phyloP scores from a whole-genome alignment of 495 filamentous ascomycete species.

The Trichoderma virens region DNA sequence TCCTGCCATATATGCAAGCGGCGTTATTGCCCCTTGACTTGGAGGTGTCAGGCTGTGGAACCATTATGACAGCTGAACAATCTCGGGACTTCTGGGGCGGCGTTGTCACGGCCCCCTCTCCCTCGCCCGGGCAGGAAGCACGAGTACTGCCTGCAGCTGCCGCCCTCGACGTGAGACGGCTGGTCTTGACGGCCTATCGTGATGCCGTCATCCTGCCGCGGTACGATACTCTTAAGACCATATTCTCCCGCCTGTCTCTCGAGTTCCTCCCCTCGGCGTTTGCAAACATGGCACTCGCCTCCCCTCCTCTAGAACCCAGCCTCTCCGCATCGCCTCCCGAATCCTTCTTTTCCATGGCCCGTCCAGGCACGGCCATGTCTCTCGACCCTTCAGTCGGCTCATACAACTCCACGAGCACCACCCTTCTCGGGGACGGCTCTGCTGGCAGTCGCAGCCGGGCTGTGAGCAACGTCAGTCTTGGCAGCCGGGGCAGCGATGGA shows the following conservation, averaged over 20 bases:
- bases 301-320: slow-evolving; percentile 29
- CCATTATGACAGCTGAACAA: slow-evolving; percentile 65
- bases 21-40: slow-evolving; percentile 91
- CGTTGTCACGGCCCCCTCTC: slow-evolving; percentile 25
- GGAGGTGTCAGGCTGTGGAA: slow-evolving; percentile 81
- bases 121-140: background rate
- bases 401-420: slow-evolving; percentile 69
- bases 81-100: slow-evolving; percentile 84
- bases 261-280: slow-evolving; percentile 66
- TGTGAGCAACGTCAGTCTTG: slow-evolving; percentile 79
- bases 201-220: slow-evolving; percentile 80
- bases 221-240: slow-evolving; percentile 75
- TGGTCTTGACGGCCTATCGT: slow-evolving; percentile 84
- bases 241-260: slow-evolving; percentile 84
- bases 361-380: slow-evolving; percentile 63
- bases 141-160: slow-evolving; percentile 30
- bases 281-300: slow-evolving; percentile 35
- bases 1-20: slow-evolving; percentile 91
- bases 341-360: slow-evolving; percentile 32
- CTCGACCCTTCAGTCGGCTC: slow-evolving; percentile 62
- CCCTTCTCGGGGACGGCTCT: slow-evolving; percentile 54
- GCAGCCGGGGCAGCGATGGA: slow-evolving; percentile 34
- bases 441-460: slow-evolving; percentile 57
- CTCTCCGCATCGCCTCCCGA: slow-evolving; percentile 27
- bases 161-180: slow-evolving; percentile 75